phyloP scores from a whole-genome alignment of 2,329 filamentous ascomycete species.

The Aspergillus ochraceus region DNA sequence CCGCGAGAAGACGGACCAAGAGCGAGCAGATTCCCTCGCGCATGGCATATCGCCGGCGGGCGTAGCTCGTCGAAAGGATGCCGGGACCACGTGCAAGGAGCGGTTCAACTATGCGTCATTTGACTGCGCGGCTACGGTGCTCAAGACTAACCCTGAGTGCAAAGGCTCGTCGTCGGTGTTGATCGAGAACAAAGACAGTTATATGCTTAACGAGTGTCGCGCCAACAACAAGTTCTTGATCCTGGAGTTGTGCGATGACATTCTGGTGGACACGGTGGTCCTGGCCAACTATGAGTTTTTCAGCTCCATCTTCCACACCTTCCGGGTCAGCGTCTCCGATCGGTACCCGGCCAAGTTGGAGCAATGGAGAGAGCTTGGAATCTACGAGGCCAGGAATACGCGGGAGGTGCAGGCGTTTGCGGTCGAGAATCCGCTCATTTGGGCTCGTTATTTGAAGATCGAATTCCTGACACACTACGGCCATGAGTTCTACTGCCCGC shows the following conservation, averaged over 20 bases:
- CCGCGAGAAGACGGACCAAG: slow-evolving; percentile 18
- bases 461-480: slow-evolving; percentile 94
- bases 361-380: slow-evolving; percentile 85
- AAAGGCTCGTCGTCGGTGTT: slow-evolving; percentile 87
- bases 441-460: slow-evolving; percentile 87
- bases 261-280: slow-evolving; percentile 91
- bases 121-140: slow-evolving; percentile 88
- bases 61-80: slow-evolving; percentile 77
- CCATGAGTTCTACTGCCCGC: slow-evolving; percentile 93
- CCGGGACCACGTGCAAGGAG: slow-evolving; percentile 96
- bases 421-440: slow-evolving; percentile 91
- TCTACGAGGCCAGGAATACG: slow-evolving; percentile 87
- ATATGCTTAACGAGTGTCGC: slow-evolving; percentile 92
- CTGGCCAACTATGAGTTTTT: slow-evolving; percentile 99
- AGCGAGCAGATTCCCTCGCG: slow-evolving; percentile 29
- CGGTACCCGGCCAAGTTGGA: slow-evolving; percentile 89
- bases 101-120: slow-evolving; percentile 97
- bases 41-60: slow-evolving; percentile 52
- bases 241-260: slow-evolving; percentile 85
- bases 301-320: slow-evolving; percentile 90
- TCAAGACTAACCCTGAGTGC: slow-evolving; percentile 83
- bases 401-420: slow-evolving; percentile 93
- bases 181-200: slow-evolving; percentile 96
- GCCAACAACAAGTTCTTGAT: slow-evolving; percentile 89
- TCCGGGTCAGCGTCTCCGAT: slow-evolving; percentile 89